Conservation (phyloP, 1,284 basidiomycete species). For the Jaminaea rosea region DNA sequence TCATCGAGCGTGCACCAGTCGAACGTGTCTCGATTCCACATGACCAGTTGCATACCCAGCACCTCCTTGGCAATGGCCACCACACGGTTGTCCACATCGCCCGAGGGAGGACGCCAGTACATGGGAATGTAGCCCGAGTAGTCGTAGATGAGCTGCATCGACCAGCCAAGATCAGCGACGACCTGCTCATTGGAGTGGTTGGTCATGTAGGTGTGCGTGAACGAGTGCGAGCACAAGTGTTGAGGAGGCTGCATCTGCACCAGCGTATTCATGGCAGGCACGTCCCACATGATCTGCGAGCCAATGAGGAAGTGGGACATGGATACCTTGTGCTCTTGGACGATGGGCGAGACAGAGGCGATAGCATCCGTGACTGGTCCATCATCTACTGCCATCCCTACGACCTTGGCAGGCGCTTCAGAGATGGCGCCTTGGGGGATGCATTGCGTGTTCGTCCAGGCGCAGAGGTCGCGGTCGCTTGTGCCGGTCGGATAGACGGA, state of each 20-base stretch:
- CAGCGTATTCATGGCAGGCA: neutral
- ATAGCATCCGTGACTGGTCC: conserved; percentile 8
- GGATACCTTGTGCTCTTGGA: conserved; percentile 30
- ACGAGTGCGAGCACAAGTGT: conserved; percentile 51
- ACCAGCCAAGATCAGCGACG: conserved; percentile 16
- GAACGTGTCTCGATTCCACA: conserved; percentile 64
- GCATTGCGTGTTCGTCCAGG: conserved; percentile 51
- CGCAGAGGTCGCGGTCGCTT: conserved; percentile 18
- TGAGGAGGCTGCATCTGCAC: conserved; percentile 4
- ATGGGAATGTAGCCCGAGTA: conserved; percentile 8
- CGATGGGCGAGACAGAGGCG: conserved; percentile 12
- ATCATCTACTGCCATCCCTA: conserved; percentile 44
- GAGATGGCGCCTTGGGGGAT: conserved; percentile 57
- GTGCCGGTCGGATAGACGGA: conserved; percentile 20
- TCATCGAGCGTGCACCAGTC: conserved; percentile 3
- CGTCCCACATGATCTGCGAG: conserved; percentile 5
- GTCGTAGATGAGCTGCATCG: conserved; percentile 17
- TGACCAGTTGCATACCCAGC: conserved; percentile 56
- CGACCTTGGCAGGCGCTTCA: conserved; percentile 52
- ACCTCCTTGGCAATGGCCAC: conserved; percentile 56
- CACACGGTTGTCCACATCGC: conserved; percentile 50
- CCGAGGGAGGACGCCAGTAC: conserved; percentile 12
- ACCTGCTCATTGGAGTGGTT: conserved; percentile 55
- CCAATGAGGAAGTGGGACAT: conserved; percentile 16
- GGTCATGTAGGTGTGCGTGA: conserved; percentile 55